Percentiles rank a stretch among this genome's conserved stretches.
phyloP scores from a whole-genome alignment of 192 early-diverging fungal species.

The Podila clonocystis region DNA sequence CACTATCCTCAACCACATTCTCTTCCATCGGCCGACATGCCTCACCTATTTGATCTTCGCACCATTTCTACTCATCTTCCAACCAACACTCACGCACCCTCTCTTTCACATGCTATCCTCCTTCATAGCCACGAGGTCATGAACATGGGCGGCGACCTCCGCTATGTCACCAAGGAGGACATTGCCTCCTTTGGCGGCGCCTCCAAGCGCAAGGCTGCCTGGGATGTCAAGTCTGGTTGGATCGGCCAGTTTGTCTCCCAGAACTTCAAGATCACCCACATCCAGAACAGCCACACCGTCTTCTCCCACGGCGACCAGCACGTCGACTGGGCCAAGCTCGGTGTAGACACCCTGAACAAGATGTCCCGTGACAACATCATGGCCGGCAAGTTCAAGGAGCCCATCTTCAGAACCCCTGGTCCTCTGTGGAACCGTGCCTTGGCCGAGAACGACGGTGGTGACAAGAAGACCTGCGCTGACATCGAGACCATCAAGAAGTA shows the following conservation, averaged over 20 bases:
- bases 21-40: too few species aligned
- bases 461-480: conserved; percentile 21
- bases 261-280: conserved; percentile 44
- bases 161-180: conserved; percentile 44
- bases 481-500: conserved; percentile 38
- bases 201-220: conserved; percentile 34
- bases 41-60: too few species aligned
- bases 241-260: conserved; percentile 27
- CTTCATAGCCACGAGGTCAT: conserved; percentile 45
- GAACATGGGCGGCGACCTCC: conserved; percentile 38
- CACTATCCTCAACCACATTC: too few species aligned
- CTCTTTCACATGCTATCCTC: neutral
- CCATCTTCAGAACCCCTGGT: conserved; percentile 31
- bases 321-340: conserved; percentile 34
- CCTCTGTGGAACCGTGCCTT: conserved; percentile 39
- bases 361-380: conserved; percentile 23
- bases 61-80: neutral
- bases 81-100: neutral
- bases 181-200: conserved; percentile 39
- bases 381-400: conserved; percentile 27
- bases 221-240: conserved; percentile 42
- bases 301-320: conserved; percentile 46
- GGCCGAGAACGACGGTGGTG: conserved; percentile 31
- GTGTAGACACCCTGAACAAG: conserved; percentile 21
- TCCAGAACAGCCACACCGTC: conserved; percentile 39